Base-by-base conservation (phyloP, 2,329 filamentous ascomycete species). In the Aureobasidium lini region DNA sequence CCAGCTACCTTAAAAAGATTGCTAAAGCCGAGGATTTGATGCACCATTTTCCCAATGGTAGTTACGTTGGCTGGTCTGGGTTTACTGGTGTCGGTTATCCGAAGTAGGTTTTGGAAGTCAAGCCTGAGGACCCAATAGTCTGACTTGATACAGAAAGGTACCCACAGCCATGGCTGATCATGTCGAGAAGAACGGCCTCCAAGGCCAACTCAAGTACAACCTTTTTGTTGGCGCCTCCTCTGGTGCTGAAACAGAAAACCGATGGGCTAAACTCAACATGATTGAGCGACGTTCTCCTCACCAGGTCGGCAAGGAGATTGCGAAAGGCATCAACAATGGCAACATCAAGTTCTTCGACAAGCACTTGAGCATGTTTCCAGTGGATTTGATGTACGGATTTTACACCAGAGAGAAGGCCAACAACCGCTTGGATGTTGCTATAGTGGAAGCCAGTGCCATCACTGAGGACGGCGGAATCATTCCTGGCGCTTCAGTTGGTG, bases 301-400 rank as follows among this genome's bases (percentile, higher is more conserved):
- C 76, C 90, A 95, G 72, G 90, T 95, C 62, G 90, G 90, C 70
- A 95, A 95, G 78, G 82, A 88, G 61, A 95, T 95, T 65, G 84
- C 90, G 62, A 93, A 90, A 78, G 90, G 90, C 9, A 95, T 95
- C 76, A 95, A 95, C 73, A 85, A 87, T 66, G 90, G 90, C 44
- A 81, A 87, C 65, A 95, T 95, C 76, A 85, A 93, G 63, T 95
- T 95, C 75, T 95, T 95, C 71, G 90, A 95, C 73, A 95, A 95
- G 78, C 90, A 95, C 77, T 73, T 95, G 70, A 91, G 87, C 74
- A 95, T 95, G 90, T 95, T 95, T 72, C 90, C 90, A 4, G 82
- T 86, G 40, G 90, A 95, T 71, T 78, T 95, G 64, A 87, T 93
- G 72, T 94, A 94, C 71, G 76, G 75, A 52, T 74, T 69, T 68